Conservation (phyloP, 2,329 filamentous ascomycete species). For the Anisogramma anomala region DNA sequence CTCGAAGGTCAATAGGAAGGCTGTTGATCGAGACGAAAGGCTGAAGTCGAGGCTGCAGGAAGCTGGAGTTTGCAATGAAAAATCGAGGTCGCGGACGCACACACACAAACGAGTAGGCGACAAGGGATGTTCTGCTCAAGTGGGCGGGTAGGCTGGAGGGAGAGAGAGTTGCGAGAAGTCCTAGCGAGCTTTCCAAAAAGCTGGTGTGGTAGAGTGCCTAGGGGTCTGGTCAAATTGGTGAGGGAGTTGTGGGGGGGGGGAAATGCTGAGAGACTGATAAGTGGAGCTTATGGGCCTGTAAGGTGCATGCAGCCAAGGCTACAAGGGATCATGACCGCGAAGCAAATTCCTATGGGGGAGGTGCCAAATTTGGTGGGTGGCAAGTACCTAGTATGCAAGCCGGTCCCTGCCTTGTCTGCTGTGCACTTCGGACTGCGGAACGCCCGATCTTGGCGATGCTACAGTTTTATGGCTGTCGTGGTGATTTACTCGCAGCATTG, state of each 20-base stretch:
- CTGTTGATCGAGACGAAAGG: background rate
- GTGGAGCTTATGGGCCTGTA: background rate
- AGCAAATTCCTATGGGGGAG: constrained; percentile 12
- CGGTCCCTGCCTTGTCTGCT: too few relatives aligned
- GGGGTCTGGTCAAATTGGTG: too few relatives aligned
- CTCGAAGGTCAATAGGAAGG: background rate
- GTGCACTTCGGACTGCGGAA: background rate
- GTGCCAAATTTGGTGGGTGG: constrained; percentile 11
- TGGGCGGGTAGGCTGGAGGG: background rate
- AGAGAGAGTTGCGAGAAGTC: too few relatives aligned
- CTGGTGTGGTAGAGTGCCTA: background rate
- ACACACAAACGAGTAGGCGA: constrained; percentile 6
- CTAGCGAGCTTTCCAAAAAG: constrained; percentile 3
- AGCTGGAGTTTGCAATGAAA: constrained; percentile 7
- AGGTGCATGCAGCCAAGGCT: constrained; percentile 2
- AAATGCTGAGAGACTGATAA: constrained; percentile 9
- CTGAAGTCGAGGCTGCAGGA: constrained; percentile 2
- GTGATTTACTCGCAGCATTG: too few relatives aligned
- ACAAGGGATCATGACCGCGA: constrained; percentile 2
- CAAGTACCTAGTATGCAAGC: background rate
- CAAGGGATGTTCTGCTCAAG: constrained; percentile 7
- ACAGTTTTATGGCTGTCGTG: too few relatives aligned
- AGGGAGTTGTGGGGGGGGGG: background rate
- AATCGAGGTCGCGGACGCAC: constrained; percentile 13
- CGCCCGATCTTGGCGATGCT: too few relatives aligned